phyloP scores from a whole-genome alignment of 2,329 filamentous ascomycete species.

The Epichloe glyceriae region DNA sequence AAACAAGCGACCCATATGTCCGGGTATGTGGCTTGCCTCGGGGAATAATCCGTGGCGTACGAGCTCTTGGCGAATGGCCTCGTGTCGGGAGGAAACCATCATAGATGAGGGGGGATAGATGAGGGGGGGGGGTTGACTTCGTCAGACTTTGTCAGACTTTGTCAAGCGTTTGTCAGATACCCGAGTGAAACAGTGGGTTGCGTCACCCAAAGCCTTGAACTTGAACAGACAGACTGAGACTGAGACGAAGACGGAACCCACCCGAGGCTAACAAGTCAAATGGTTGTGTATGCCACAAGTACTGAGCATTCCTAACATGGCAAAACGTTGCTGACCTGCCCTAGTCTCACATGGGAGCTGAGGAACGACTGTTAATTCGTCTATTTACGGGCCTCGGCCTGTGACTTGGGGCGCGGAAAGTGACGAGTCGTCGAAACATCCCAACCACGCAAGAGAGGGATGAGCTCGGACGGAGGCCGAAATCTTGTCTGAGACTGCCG shows the following conservation, averaged over 20 bases:
- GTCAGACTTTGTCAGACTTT: neutral
- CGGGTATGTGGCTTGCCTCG: neutral
- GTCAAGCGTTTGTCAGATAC: neutral
- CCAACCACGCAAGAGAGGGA: neutral
- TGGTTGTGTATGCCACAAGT: neutral
- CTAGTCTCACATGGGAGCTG: neutral
- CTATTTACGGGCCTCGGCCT: neutral
- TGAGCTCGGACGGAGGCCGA: slow-evolving; percentile 1
- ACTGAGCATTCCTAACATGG: neutral
- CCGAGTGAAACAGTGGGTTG: neutral
- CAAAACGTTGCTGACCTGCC: neutral
- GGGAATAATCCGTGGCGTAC: neutral
- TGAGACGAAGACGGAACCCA: neutral
- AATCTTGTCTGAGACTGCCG: neutral
- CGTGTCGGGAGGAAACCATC: neutral
- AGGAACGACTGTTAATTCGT: neutral
- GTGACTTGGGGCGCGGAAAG: neutral
- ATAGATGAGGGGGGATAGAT: neutral
- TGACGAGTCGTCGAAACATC: neutral
- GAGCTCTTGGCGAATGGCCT: neutral
- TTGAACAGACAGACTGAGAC: neutral
- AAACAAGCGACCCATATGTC: neutral
- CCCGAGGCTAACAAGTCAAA: neutral
- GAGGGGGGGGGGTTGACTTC: neutral
- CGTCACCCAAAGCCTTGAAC: neutral